These are phyloP conservation scores for Fraxinus dipetala DNA, from an alignment of 305 asterid genomes.

Conservation along the genomic window DNA sequence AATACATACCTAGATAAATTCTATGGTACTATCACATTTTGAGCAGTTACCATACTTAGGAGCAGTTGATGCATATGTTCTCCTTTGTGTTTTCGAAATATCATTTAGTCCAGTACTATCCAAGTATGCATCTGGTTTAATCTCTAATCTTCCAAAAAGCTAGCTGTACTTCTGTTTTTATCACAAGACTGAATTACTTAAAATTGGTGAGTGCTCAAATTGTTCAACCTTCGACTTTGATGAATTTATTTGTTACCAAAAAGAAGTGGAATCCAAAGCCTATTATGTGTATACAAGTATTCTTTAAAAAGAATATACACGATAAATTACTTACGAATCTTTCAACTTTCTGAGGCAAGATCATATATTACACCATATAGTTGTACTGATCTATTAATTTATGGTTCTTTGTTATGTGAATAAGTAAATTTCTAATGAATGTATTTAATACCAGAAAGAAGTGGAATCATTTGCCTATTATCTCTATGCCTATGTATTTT, in stretches of 20 bases:
- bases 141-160: not conserved
- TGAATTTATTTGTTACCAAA: not conserved
- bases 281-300: not conserved
- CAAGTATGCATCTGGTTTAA: not conserved
- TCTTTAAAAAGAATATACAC: not conserved
- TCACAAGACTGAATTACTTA: not conserved
- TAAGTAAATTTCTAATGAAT: not conserved
- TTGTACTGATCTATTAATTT: not conserved
- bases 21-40: not conserved
- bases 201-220: not conserved
- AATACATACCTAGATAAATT: not conserved
- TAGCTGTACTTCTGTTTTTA: not conserved
- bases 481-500: constrained; percentile 17
- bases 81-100: not conserved
- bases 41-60: constrained; percentile 1
- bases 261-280: not conserved
- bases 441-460: not conserved
- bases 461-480: not conserved
- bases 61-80: constrained; percentile 3
- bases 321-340: not conserved
- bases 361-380: not conserved
- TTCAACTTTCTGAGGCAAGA: not conserved
- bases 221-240: not conserved
- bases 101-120: not conserved
- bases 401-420: not conserved